These are phyloP conservation scores for Saccharomycopsis sp. DNA, from an alignment of 805 yeast genomes.

Conservation along the genomic window DNA sequence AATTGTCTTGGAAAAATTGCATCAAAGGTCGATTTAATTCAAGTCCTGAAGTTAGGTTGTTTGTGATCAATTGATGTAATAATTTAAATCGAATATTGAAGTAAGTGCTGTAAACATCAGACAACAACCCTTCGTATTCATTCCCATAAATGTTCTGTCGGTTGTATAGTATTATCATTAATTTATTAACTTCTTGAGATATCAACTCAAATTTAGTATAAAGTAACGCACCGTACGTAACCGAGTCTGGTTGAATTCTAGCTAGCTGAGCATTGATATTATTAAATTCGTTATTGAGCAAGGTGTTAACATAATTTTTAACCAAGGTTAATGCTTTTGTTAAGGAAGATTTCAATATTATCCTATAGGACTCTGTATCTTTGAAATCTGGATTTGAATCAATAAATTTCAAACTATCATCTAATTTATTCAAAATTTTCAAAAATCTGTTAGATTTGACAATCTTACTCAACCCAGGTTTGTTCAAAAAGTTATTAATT, in stretches of 20 bases:
- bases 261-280: slow-evolving; percentile 22
- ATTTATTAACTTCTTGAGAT: slow-evolving; percentile 32
- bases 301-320: slow-evolving; percentile 51
- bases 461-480: slow-evolving; percentile 64
- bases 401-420: slow-evolving; percentile 58
- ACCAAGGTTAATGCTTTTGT: slow-evolving; percentile 73
- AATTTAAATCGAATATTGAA: slow-evolving; percentile 50
- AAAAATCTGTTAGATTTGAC: slow-evolving; percentile 45
- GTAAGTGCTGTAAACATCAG: slow-evolving; percentile 60
- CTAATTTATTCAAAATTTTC: slow-evolving; percentile 49
- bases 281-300: slow-evolving; percentile 30
- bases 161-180: slow-evolving; percentile 22
- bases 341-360: slow-evolving; percentile 76
- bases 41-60: slow-evolving; percentile 30
- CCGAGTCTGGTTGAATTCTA: slow-evolving; percentile 26
- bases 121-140: slow-evolving; percentile 59
- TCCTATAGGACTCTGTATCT: slow-evolving; percentile 61
- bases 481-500: slow-evolving; percentile 60
- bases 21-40: slow-evolving; percentile 35
- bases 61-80: slow-evolving; percentile 35
- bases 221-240: slow-evolving; percentile 55
- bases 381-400: slow-evolving; percentile 50
- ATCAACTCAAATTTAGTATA: slow-evolving; percentile 55
- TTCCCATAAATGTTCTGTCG: slow-evolving; percentile 30
- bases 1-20: slow-evolving; percentile 53